Evolutionary conservation across 176 grass and related monocot genomes (phyloP), one percentile per base, ranked within the genome.

Genomic region (Rhynchospora tenuis): DNA sequence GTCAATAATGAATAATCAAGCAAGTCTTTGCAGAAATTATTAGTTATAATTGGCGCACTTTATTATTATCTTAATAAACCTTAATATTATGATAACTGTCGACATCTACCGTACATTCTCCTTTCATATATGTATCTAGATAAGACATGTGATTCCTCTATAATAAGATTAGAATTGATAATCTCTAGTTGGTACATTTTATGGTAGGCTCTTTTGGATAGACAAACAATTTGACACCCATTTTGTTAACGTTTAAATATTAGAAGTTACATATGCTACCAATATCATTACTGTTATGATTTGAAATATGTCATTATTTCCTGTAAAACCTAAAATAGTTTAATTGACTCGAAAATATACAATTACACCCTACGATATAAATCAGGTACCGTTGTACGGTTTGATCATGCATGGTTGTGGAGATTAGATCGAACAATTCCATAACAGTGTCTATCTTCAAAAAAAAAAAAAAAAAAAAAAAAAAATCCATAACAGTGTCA

Each of bases 41-140:
- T 38, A 38, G 33, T 38, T 38, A 38, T 38, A 38, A 38, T 38
- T 38, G 33, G 33, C 33, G 5, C 3, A 38, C 33, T 38, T 38
- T 2, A 38, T 38, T 38, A 38, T 38, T 38, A 38, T 38, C 33
- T 38, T 38, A 38, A 38, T 2, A 65, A 29, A 65, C 26, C 5
- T 65, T 65, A 29, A 65, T 65, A 29, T 23, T 65, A 65, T 31
- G 9, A 5, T 28, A 29, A 65, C 29, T 26, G 26, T 65, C 62
- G 62, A 27, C 62, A 65, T 65, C 62, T 65, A 29, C 62, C 62
- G 4, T 69, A 69, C 44, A 69, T 69, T 69, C 65, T 69, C 65
- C n/a, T 42, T 17, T 13, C 24, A 23, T 24, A 61, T 38, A 61
- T 69, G 43, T 43, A 61, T 69, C n/a, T 43, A n/a, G 65, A 69